Percentiles rank a stretch among this genome's conserved stretches.
Conservation (phyloP, 805 yeast genomes). For the Priceomyces carsonii region DNA sequence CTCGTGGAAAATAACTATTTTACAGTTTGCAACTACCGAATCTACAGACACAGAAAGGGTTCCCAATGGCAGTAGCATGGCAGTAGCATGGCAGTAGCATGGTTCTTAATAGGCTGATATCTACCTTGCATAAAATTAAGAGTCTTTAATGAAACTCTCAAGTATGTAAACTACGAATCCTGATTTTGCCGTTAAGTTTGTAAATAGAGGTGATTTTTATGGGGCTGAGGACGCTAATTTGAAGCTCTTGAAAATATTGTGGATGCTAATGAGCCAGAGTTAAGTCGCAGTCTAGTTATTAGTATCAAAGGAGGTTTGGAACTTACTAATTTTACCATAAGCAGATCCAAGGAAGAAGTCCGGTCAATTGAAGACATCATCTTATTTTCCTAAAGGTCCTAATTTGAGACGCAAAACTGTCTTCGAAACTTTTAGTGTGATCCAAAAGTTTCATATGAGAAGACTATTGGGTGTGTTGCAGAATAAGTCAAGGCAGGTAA, state of each 20-base stretch:
- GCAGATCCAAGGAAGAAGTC: constrained; percentile 51
- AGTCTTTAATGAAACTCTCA: constrained; percentile 52
- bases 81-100: no score
- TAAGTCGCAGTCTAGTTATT: constrained; percentile 51
- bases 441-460: constrained; percentile 53
- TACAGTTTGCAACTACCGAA: no score
- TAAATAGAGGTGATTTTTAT: constrained; percentile 81
- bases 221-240: constrained; percentile 58
- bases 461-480: constrained; percentile 55
- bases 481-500: constrained; percentile 62
- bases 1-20: no score
- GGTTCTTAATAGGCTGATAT: no score
- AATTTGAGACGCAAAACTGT: constrained; percentile 38
- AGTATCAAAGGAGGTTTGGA: constrained; percentile 69
- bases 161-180: constrained; percentile 45
- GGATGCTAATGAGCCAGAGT: constrained; percentile 49
- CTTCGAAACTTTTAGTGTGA: constrained; percentile 79
- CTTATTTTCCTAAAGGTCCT: constrained; percentile 28
- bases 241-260: constrained; percentile 56
- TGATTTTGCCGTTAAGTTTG: constrained; percentile 47
- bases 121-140: no score
- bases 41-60: no score
- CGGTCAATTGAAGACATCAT: constrained; percentile 48
- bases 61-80: no score
- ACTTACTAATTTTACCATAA: constrained; percentile 40